phyloP scores from a whole-genome alignment of 495 filamentous ascomycete species.

The Penicillium argentinense region DNA sequence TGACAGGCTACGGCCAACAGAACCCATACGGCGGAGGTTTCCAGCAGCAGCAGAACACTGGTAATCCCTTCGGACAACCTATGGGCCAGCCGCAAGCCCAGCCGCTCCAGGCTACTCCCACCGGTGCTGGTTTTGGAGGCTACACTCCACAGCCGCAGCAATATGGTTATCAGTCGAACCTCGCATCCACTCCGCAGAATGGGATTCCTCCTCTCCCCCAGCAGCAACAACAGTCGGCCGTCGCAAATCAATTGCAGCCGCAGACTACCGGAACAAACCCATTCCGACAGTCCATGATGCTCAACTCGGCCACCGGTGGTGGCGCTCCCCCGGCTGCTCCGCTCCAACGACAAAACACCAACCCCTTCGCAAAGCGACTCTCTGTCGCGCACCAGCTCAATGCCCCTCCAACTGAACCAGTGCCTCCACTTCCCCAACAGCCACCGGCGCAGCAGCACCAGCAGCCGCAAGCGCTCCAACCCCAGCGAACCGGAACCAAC shows the following conservation, averaged over 20 bases:
- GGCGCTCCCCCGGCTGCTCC: constrained; percentile 31
- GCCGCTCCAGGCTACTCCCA: constrained; percentile 61
- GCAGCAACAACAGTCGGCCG: constrained; percentile 28
- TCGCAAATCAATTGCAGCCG: constrained; percentile 36
- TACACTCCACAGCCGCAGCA: constrained; percentile 69
- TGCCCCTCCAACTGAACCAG: constrained; percentile 29
- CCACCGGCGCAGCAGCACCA: constrained; percentile 38
- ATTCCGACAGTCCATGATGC: constrained; percentile 83
- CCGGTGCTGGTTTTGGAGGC: constrained; percentile 83
- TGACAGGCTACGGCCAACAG: constrained; percentile 18
- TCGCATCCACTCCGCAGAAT: constrained; percentile 66
- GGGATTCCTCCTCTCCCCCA: constrained; percentile 53
- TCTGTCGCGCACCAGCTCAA: constrained; percentile 43
- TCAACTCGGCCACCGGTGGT: constrained; percentile 51
- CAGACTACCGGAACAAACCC: constrained; percentile 75
- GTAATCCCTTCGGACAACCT: constrained; percentile 55
- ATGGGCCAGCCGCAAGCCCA: constrained; percentile 46
- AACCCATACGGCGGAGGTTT: constrained; percentile 42
- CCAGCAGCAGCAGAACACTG: constrained; percentile 42
- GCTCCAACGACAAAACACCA: constrained; percentile 69
- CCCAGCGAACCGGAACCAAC: constrained; percentile 51
- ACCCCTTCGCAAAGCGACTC: constrained; percentile 72
- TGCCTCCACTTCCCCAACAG: constrained; percentile 21
- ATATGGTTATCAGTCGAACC: constrained; percentile 48
- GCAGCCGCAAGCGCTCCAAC: constrained; percentile 36